Base-by-base conservation (phyloP, 345 rosid genomes). In the Linum trigynum region DNA sequence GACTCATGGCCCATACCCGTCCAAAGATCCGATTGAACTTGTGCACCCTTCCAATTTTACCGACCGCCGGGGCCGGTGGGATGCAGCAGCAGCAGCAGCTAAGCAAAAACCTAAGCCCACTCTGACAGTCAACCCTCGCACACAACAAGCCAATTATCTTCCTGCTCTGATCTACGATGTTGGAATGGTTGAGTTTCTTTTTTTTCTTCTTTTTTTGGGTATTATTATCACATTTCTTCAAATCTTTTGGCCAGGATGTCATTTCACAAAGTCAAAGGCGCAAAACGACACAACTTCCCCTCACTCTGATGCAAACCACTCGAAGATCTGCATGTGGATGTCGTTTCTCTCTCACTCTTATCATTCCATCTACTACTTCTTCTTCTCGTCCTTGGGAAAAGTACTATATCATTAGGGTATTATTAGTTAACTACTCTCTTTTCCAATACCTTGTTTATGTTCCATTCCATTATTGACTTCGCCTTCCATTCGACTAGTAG, bases 231-330 rank as follows among this genome's bases (percentile, higher is more conserved):
- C 32, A 23, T 23, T 23, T 23, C 32, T 23, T 23, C 32, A 23
- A 23, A 23, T 23, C 32, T 23, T 23, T 23, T 23, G 32, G 32
- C 32, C 32, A 23, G 10, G 35, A 23, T 7, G 12, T 55, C 50
- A 64, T 38, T 61, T 68, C 67, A 65, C 55, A 78, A 86, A 84
- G 97, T 90, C 96, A 91, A 91, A 81, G 65, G 82, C 85, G 60
- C 67, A 68, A 62, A 57, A 32, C n/a, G 68, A 80, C 88, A 81
- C 65, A 64, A 71, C 41, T 61, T 78, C 77, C 79, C 91, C 86
- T 80, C 71, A 71, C 84, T 69, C 64, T 64, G 80, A 81, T 74
- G 84, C 67, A 84, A 23, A 81, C 78, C 67, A 14, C 71, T 67
- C 67, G 35, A 53, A 39, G 32, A 23, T 23, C 32, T 23, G 32